Evolutionary conservation across 306 rosid species (phyloP), one percentile per base, ranked within the genome.

Genomic region (Pterocarpus santalinus): DNA sequence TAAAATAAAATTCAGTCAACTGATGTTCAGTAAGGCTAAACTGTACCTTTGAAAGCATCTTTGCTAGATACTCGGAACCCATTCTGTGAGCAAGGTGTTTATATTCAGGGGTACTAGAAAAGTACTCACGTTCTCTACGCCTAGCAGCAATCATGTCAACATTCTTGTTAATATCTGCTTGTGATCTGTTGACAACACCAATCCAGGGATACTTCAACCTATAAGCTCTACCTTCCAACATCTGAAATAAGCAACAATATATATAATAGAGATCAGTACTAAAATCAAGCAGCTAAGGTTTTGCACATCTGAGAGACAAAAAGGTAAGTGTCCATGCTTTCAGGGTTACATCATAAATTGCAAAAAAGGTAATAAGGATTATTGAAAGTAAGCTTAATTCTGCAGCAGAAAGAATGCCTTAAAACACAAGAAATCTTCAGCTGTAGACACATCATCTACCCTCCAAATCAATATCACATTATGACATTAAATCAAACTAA

Each of bases 141-240:
- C 98, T 91, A 69, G 98, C 97, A 69, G 98, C 98, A 82, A 94
- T 94, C 98, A 94, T 94, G 85, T 92, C 98, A 47, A 92, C 97
- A 84, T 92, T 94, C 88, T 92, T 94, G 89, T 94, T 94, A 72
- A 94, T 94, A 80, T 94, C 97, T 3, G 84, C 85, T 87, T 94
- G 98, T 65, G 98, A 94, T 56, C 98, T 94, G 76, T 94, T 94
- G 61, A 94, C 97, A 7, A 94, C 97, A 73, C 98, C 98, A 73
- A 94, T 76, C 98, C 98, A 94, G 15, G 98, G 97, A 83, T 80
- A 94, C 81, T 92, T 94, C 41, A 94, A 87, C 85, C 94, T 85
- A 60, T 85, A 92, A 76, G 97, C 72, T 86, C 82, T 91, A 41
- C 98, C 97, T 72, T 92, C 97, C 90, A 94, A 80, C 8, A 94